Evolutionary conservation across 805 yeast genomes (phyloP).

Genomic region (Candida silvatica): DNA sequence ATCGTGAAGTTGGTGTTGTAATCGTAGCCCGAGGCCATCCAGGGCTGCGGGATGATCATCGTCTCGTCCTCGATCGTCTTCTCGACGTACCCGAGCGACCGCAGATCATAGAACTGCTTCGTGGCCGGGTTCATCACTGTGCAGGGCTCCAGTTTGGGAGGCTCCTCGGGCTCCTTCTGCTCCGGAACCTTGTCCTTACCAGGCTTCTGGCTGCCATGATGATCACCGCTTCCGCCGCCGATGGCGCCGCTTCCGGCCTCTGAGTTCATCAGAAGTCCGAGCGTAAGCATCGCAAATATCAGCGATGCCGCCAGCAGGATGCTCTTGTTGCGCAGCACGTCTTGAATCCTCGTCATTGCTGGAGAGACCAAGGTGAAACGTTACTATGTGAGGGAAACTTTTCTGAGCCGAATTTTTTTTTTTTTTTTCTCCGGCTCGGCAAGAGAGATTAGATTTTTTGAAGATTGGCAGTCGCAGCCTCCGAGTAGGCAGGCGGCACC

Average conservation of each 20-base stretch:
- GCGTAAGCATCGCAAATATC: background rate
- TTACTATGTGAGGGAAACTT: too few relatives aligned
- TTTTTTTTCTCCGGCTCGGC: too few relatives aligned
- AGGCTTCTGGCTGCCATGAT: background rate
- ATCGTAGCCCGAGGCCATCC: slow-evolving; percentile 67
- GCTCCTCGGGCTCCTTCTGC: background rate
- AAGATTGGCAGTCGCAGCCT: too few relatives aligned
- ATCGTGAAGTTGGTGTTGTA: slow-evolving; percentile 64
- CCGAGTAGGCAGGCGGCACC: too few relatives aligned
- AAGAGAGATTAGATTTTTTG: too few relatives aligned
- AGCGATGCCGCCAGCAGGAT: background rate
- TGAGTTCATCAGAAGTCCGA: background rate
- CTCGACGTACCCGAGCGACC: slow-evolving; percentile 27
- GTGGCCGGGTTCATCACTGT: slow-evolving; percentile 34
- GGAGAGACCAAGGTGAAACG: too few relatives aligned
- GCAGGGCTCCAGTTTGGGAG: slow-evolving; percentile 27
- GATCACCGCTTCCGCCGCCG: background rate
- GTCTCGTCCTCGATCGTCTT: slow-evolving; percentile 16
- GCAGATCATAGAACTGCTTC: slow-evolving; percentile 37
- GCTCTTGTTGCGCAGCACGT: background rate
- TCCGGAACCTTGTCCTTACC: background rate
- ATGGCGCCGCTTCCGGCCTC: background rate
- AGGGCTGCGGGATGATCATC: slow-evolving; percentile 28
- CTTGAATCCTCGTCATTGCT: background rate
- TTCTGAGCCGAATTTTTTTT: too few relatives aligned